Evolutionary conservation across 805 yeast genomes (phyloP), one percentile per base, ranked within the genome.

Genomic region (Metschnikowia proteae): DNA sequence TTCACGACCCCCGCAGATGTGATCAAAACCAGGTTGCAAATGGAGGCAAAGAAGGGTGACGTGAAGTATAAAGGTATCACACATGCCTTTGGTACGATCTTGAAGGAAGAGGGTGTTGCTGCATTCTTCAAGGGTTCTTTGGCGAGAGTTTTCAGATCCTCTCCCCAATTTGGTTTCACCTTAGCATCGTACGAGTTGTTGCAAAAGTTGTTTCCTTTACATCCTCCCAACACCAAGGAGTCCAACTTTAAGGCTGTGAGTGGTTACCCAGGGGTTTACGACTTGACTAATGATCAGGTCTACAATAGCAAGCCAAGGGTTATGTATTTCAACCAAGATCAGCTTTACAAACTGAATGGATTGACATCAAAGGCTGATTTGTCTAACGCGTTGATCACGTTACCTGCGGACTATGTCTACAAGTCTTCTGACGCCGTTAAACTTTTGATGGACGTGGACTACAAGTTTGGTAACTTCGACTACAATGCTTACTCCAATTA

Each of bases 111-210:
- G 71, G 95, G 96, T 11, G 69, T 84, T 49, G 68, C 74, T 52
- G 96, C 97, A 9, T 87, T 92, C 64, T 92, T 91, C 78, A 92
- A 92, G 75, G 99, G 99, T 60, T 96, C 97, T 34, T 80, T 91
- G 49, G 98, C 98, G 5, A 82, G 99, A 68, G 90, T 92, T 35
- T 75, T 90, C 61, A 81, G 98, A 70, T 91, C 97, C 4, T 90
- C 97, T 1, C 99, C 99, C 6, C 99, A 92, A 69, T 92, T 92
- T 67, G 99, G 98, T 47, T 91, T 91, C 71, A 92, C 99, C 5
- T 78, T 92, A 60, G 98, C 98, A n/a, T 91, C 96, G 26, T 92
- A 94, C 70, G 99, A 92, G 68, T 68, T 94, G 31, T 83, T 92
- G 67, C 96, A 92, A 65, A 80, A 76, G 42, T 60, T 84, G 60